Conservation (phyloP, 2,329 filamentous ascomycete species). For the Pseudopithomyces maydicus region DNA sequence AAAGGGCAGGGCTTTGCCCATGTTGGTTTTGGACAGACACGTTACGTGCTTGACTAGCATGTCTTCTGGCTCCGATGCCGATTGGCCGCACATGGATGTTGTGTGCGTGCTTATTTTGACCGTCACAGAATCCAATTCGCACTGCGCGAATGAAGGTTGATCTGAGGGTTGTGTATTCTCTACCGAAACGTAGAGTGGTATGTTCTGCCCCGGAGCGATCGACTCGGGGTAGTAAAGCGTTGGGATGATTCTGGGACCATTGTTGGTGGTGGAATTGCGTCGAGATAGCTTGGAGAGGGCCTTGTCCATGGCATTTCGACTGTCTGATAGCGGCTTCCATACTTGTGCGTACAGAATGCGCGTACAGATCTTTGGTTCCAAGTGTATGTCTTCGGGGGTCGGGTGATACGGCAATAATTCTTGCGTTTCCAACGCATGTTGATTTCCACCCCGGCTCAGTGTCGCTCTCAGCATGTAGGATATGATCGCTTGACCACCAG, state of each 20-base stretch:
- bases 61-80: conserved; percentile 33
- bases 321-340: conserved; percentile 29
- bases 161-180: conserved; percentile 23
- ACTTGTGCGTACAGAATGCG: conserved; percentile 34
- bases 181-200: conserved; percentile 34
- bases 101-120: conserved; percentile 40
- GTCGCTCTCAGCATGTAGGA: conserved; percentile 38
- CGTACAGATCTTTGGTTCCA: conserved; percentile 25
- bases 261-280: conserved; percentile 14
- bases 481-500: conserved; percentile 35
- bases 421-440: conserved; percentile 22
- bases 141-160: conserved; percentile 22
- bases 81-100: conserved; percentile 35
- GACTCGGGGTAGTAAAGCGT: conserved; percentile 33
- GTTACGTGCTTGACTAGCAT: conserved; percentile 34
- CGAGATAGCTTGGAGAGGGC: conserved; percentile 25
- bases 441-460: conserved; percentile 20
- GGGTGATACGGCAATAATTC: conserved; percentile 35
- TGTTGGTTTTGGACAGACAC: conserved; percentile 33
- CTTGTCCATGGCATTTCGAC: conserved; percentile 24
- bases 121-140: conserved; percentile 32
- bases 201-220: conserved; percentile 38
- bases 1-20: conserved; percentile 29
- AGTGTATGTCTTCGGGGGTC: conserved; percentile 15
- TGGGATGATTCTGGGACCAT: conserved; percentile 33